These are phyloP conservation scores for Holtermanniella nyarrowii DNA, from an alignment of 768 basidiomycete genomes.

Conservation along the genomic window DNA sequence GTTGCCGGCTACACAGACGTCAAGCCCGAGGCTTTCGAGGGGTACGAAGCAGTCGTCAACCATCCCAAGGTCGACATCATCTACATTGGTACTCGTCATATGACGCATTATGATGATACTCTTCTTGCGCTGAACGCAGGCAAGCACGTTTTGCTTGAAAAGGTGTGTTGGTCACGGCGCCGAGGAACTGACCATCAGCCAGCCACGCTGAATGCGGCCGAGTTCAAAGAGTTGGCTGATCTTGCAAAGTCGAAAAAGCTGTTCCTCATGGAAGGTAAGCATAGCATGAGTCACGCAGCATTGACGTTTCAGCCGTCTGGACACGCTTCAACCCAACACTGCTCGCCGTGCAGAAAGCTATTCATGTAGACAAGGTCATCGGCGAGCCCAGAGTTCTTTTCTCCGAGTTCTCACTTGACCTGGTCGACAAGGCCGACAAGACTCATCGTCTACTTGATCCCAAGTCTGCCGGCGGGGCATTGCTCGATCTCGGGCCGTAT, in stretches of 20 bases:
- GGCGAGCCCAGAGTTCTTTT: slow-evolving; percentile 32
- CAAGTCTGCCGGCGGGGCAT: slow-evolving; percentile 35
- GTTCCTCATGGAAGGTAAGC: slow-evolving; percentile 41
- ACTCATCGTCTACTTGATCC: slow-evolving; percentile 34
- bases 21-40: slow-evolving; percentile 21
- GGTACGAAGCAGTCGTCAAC: slow-evolving; percentile 32
- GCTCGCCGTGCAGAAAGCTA: slow-evolving; percentile 28
- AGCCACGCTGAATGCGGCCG: slow-evolving; percentile 34
- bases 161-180: slow-evolving; percentile 10
- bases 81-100: slow-evolving; percentile 40
- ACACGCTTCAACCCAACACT: slow-evolving; percentile 38
- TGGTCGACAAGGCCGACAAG: slow-evolving; percentile 13
- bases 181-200: slow-evolving; percentile 8
- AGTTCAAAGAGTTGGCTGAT: slow-evolving; percentile 28
- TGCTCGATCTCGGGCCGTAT: slow-evolving; percentile 40
- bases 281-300: neutral
- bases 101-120: slow-evolving; percentile 32
- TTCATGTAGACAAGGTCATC: slow-evolving; percentile 26
- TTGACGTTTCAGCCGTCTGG: slow-evolving; percentile 29
- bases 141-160: slow-evolving; percentile 40
- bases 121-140: slow-evolving; percentile 33
- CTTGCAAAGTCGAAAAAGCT: slow-evolving; percentile 35
- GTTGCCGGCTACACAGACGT: slow-evolving; percentile 18
- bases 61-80: slow-evolving; percentile 34
- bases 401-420: slow-evolving; percentile 34